Conservation (phyloP, 2,329 filamentous ascomycete species). For the Aspergillus candidus region DNA sequence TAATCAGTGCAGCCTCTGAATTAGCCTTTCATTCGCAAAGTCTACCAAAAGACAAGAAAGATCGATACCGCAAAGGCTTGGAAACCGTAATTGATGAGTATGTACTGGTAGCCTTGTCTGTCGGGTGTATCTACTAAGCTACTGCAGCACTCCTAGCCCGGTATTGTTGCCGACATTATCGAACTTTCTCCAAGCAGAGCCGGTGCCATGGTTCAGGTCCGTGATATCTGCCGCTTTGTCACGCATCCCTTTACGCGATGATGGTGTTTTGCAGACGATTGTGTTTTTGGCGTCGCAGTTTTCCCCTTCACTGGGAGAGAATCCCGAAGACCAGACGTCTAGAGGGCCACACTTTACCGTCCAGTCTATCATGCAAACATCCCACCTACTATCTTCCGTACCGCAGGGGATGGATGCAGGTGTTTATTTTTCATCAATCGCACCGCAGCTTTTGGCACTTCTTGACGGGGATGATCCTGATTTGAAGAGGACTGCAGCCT, state of each 20-base stretch:
- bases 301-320: slow-evolving; percentile 33
- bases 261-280: slow-evolving; percentile 39
- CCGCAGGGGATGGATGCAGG: slow-evolving; percentile 32
- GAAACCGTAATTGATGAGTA: slow-evolving; percentile 32
- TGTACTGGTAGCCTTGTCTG: slow-evolving; percentile 1
- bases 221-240: slow-evolving; percentile 34
- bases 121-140: slow-evolving; percentile 11
- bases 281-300: slow-evolving; percentile 40
- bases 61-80: slow-evolving; percentile 20
- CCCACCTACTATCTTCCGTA: slow-evolving; percentile 37
- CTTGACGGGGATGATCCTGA: slow-evolving; percentile 37
- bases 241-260: slow-evolving; percentile 32
- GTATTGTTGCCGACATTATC: slow-evolving; percentile 33
- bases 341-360: slow-evolving; percentile 38
- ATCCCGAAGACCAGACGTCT: slow-evolving; percentile 23
- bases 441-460: slow-evolving; percentile 35
- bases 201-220: slow-evolving; percentile 35
- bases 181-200: slow-evolving; percentile 32
- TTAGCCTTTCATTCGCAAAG: slow-evolving; percentile 33
- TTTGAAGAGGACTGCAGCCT: slow-evolving; percentile 37
- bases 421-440: slow-evolving; percentile 35
- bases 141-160: slow-evolving; percentile 30
- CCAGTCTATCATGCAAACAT: slow-evolving; percentile 41
- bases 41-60: slow-evolving; percentile 11
- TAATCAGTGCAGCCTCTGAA: slow-evolving; percentile 35